Base-by-base conservation (phyloP, 352 stramenopile genomes). In the Phytopythium chamaehyphon region DNA sequence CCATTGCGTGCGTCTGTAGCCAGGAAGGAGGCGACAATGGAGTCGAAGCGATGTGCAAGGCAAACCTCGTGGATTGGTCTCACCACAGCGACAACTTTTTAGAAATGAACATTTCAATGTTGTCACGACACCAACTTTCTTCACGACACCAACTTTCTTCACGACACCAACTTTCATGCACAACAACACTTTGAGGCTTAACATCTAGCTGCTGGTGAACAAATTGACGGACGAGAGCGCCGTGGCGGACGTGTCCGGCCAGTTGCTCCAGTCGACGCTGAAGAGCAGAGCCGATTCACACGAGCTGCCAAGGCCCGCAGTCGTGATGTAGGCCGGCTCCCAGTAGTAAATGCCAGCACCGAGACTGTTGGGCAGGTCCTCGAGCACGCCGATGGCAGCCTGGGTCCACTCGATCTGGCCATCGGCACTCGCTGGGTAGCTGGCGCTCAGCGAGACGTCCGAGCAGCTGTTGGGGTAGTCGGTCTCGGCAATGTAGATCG, bases 301-400 rank as follows among this genome's bases (percentile, higher is more conserved):
- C 2, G 55, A 19, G 46, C 63, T 71, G 26, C 63, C 63, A 14
- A 71, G 52, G 6, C 63, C 49, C 14, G 59, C 51, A 11, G 59
- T 53, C 18, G 50, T 54, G 12, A 71, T 57, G n/a, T 69, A 71
- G 1, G 47, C 63, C 10, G 63, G 63, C 47, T 71, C 63, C 59
- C 63, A 71, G 55, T 71, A 71, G 51, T 65, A 71, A 40, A 71
- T 57, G 9, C 63, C 63, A 12, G 63, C 59, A 3, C 63, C 59
- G 0, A 69, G 53, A 14, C 59, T 50, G 7, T 55, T 62, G 4
- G 63, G 59, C 36, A 71, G 48, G 3, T 44, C 40, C 22, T 68
- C 46, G 22, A 68, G 40, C 9, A 68, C 60, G 18, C 63, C 45
- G 35, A 64, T 60, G 19, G 68, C 57, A 0, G 63, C 59, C 19